Base-by-base conservation (phyloP, 2,329 filamentous ascomycete species). In the Clonostachys solani region DNA sequence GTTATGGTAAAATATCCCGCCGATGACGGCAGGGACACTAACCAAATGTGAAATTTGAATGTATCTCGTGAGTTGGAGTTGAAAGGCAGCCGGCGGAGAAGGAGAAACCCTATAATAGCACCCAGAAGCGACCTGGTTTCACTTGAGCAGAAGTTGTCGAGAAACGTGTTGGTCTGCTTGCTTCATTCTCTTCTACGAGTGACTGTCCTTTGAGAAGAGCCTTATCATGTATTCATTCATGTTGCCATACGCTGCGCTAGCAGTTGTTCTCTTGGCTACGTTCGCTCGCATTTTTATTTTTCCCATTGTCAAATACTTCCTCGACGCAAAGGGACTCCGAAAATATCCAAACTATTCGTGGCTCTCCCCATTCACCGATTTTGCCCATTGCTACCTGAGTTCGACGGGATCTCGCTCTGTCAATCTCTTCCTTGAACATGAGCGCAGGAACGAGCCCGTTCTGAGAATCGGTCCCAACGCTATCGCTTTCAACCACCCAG, bases 401-500 rank as follows among this genome's bases (percentile, higher is more conserved):
- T 43, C 13, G 12, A 12, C 13, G 10, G 42, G 42, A n/a, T 16
- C 16, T 15, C 42, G 42, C 17, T 43, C 42, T n/a, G 17, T 13
- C 18, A 13, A 33, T 9, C 16, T 43, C 5, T 10, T 13, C 2
- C 17, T 23, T 16, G 42, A 18, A 13, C 42, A 43, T n/a, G 29
- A 23, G 17, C 23, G 13, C 15, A n/a, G 36, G 8, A 18, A 18
- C 12, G 17, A 19, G 17, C 17, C 42, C 12, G 16, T 43, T 29
- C 15, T 43, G 3, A 18, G 42, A 10, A 33, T 65, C 5, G 71
- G 70, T 1, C 71, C 71, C 6, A 74, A 73, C 42, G 56, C 60
- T 5, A 56, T 75, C 2, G 73, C 71, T 0, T 74, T 67, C 50
- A 60, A 62, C 6, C 62, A 66, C 42, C 52, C 64, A 12, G 54